Evolutionary conservation across 805 yeast species (phyloP).

Genomic region (Kuraishia floccosa): DNA sequence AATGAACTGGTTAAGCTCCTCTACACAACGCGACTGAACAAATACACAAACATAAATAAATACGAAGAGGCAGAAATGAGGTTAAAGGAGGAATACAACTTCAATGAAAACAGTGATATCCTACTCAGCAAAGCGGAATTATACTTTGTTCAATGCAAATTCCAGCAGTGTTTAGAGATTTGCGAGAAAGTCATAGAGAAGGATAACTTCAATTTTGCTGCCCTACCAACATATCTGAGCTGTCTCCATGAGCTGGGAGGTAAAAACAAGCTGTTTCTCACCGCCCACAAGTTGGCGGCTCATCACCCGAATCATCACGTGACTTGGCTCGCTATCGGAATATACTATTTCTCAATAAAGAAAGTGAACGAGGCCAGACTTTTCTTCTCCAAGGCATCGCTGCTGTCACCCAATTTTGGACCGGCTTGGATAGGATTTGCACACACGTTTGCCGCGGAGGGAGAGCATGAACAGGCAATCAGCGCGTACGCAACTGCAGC

Average conservation of each 20-base stretch:
- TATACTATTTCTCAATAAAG: conserved; percentile 69
- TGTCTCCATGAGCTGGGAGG: conserved; percentile 80
- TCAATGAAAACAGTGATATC: conserved; percentile 62
- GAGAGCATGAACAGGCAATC: conserved; percentile 98
- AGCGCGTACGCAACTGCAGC: conserved; percentile 96
- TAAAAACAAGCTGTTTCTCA: conserved; percentile 64
- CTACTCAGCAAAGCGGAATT: conserved; percentile 58
- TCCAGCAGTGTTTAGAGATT: conserved; percentile 59
- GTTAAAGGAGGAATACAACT: conserved; percentile 59
- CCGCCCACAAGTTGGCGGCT: conserved; percentile 82
- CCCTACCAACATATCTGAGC: conserved; percentile 70
- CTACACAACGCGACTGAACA: conserved; percentile 68
- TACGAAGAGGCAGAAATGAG: conserved; percentile 57
- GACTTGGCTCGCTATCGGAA: conserved; percentile 90
- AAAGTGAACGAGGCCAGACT: conserved; percentile 76
- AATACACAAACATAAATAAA: conserved; percentile 47
- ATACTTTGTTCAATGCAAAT: conserved; percentile 65
- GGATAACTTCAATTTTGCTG: conserved; percentile 64
- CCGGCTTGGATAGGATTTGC: conserved; percentile 99
- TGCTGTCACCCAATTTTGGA: conserved; percentile 80
- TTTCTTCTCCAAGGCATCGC: conserved; percentile 80
- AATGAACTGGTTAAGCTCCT: conserved; percentile 69
- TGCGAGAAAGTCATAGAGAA: conserved; percentile 50
- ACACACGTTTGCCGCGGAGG: conserved; percentile 93
- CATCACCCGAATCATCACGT: conserved; percentile 69